These are phyloP conservation scores for Sordariomycetes sp. DNA, from an alignment of 2,329 filamentous ascomycete species.

Conservation along the genomic window DNA sequence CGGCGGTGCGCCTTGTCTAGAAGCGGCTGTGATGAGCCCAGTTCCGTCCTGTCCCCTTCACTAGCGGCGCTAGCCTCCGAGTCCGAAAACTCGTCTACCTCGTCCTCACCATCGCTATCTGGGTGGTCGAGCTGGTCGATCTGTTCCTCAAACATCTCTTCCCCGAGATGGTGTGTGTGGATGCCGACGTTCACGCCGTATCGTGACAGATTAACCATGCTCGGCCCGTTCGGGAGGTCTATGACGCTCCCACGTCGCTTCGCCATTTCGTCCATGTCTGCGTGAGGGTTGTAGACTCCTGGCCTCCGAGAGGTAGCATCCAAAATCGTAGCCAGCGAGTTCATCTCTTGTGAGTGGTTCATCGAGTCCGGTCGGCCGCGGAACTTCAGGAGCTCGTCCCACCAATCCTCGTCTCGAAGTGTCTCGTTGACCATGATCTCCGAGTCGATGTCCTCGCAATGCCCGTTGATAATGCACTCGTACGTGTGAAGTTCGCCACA, in stretches of 20 bases:
- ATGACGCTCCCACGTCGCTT: conserved; percentile 37
- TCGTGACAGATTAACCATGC: conserved; percentile 36
- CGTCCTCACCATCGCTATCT: conserved; percentile 21
- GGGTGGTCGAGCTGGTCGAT: conserved; percentile 12
- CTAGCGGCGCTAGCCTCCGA: conserved; percentile 2
- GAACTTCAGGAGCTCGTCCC: conserved; percentile 59
- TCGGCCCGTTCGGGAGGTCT: conserved; percentile 50
- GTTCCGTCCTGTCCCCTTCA: conserved; percentile 13
- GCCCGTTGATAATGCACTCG: conserved; percentile 68
- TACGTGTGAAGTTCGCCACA: conserved; percentile 64
- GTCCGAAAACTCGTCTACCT: background rate
- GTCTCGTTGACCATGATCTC: conserved; percentile 53
- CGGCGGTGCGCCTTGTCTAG: conserved; percentile 17
- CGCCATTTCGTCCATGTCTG: conserved; percentile 16
- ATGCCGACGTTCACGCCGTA: conserved; percentile 62
- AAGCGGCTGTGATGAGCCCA: conserved; percentile 7
- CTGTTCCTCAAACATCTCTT: conserved; percentile 43
- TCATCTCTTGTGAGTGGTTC: conserved; percentile 29
- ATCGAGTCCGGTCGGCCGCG: conserved; percentile 28
- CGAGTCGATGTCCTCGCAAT: conserved; percentile 34
- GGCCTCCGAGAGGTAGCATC: conserved; percentile 29
- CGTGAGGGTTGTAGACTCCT: conserved; percentile 29
- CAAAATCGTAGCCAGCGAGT: conserved; percentile 30
- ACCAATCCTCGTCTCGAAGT: conserved; percentile 68
- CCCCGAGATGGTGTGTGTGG: conserved; percentile 60